phyloP scores from a whole-genome alignment of 164 flowering plant species.

The Vitis cinerea region DNA sequence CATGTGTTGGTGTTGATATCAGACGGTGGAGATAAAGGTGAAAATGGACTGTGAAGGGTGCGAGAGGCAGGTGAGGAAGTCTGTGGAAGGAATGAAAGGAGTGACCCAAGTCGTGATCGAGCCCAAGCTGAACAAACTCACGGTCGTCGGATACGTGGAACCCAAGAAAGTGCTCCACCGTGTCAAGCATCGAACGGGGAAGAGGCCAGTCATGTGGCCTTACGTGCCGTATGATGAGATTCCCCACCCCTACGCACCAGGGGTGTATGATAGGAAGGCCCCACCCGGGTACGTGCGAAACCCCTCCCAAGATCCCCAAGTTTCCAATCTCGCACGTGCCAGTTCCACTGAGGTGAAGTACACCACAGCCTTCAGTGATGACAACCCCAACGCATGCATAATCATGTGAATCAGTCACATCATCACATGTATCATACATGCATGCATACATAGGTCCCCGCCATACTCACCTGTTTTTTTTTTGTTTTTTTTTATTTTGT shows the following conservation, averaged over 20 bases:
- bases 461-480: too few relatives aligned
- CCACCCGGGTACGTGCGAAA: constrained; percentile 60
- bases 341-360: constrained; percentile 47
- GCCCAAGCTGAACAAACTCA: constrained; percentile 39
- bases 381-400: constrained; percentile 48
- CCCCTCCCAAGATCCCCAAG: constrained; percentile 23
- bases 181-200: constrained; percentile 44
- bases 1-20: not conserved
- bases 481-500: too few relatives aligned
- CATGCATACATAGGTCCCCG: too few relatives aligned
- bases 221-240: constrained; percentile 53
- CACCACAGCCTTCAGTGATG: constrained; percentile 60
- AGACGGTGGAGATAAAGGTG: constrained; percentile 57
- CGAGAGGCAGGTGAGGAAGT: constrained; percentile 38
- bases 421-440: too few relatives aligned
- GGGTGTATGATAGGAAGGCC: constrained; percentile 56
- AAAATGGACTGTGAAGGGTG: constrained; percentile 61
- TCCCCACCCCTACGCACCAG: constrained; percentile 50
- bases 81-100: constrained; percentile 50
- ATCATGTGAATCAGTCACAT: constrained; percentile 30
- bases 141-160: constrained; percentile 49
- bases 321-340: constrained; percentile 36
- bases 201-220: constrained; percentile 61
- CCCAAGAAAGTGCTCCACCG: constrained; percentile 41
- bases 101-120: constrained; percentile 41